Base-by-base conservation (phyloP, 108 stramenopile genomes). In the Nannochloropsis gaditana region DNA sequence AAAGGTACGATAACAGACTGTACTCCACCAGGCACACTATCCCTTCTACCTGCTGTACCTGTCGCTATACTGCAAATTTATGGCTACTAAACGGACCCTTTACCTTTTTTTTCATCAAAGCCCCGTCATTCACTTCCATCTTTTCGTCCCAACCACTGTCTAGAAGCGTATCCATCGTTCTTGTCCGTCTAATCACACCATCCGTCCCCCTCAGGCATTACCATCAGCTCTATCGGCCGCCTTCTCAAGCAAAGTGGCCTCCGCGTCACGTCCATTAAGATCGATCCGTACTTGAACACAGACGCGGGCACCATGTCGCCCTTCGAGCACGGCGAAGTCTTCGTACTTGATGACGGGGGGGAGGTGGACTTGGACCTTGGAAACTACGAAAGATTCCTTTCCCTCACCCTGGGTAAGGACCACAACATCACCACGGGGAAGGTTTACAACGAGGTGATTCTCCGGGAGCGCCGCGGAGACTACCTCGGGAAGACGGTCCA, bases 251-350 rank as follows among this genome's bases (percentile, higher is more conserved):
- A 95, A 45, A 93, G 93, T 91, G 95, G 95, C n/a, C 89, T 95
- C 45, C 89, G 93, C 41, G 97, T 98, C 85, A 99, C 98, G 31
- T 92, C 95, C 85, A 93, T 99, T 82, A 99, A 99, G 90, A 97
- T 99, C 85, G 97, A 99, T 90, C 98, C 98, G 5, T 98, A 99
- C 89, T 90, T 99, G 81, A 98, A 98, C 87, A 95, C 95, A 41
- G 97, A 98, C 89, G 97, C 97, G 9, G 97, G 97, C 21, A 99
- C 98, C 17, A 99, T 99, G 98, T 90, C 91, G 43, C 98, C 98
- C 4, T 97, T 96, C 89, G 98, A 99, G 82, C 90, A 89, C 80
- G 89, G 89, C 11, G 89, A 89, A 45, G 89, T 89, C 43, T 99
- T 98, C 87, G 97, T 99, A 15, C 87, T 99, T 44, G 93, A 96